phyloP scores from a whole-genome alignment of 441 rosid species.

The Jatropha podagrica region DNA sequence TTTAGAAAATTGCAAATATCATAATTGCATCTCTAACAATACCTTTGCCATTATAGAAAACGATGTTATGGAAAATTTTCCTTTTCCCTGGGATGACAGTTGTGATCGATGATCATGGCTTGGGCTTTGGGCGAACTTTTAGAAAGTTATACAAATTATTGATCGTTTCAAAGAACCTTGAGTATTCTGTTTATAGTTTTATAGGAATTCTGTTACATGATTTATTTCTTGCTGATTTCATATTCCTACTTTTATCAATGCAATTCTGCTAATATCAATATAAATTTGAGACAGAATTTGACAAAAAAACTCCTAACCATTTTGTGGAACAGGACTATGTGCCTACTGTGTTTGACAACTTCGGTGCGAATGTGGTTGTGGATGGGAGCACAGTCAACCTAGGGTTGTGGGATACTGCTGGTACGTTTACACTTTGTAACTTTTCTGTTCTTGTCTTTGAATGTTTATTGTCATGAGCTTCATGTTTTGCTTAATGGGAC shows the following conservation, averaged over 20 bases:
- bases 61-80: neutral
- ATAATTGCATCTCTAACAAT: too few relatives aligned
- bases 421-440: constrained; percentile 32
- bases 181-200: neutral
- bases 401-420: constrained; percentile 96
- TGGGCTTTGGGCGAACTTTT: neutral
- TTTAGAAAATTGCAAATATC: too few relatives aligned
- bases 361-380: constrained; percentile 90
- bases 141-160: neutral
- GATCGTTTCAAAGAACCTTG: neutral
- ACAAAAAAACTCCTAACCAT: constrained; percentile 8
- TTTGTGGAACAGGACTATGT: constrained; percentile 72
- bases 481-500: constrained; percentile 25
- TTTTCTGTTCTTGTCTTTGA: constrained; percentile 7
- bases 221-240: neutral
- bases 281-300: constrained; percentile 8
- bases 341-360: constrained; percentile 93
- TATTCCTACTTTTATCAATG: neutral
- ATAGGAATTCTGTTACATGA: neutral
- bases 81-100: too few relatives aligned
- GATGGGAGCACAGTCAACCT: constrained; percentile 91
- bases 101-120: neutral
- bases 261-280: neutral
- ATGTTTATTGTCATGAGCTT: neutral
- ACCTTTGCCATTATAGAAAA: too few relatives aligned